Evolutionary conservation across 2,329 filamentous ascomycete genomes (phyloP).

Genomic region (Biscogniauxia marginata): DNA sequence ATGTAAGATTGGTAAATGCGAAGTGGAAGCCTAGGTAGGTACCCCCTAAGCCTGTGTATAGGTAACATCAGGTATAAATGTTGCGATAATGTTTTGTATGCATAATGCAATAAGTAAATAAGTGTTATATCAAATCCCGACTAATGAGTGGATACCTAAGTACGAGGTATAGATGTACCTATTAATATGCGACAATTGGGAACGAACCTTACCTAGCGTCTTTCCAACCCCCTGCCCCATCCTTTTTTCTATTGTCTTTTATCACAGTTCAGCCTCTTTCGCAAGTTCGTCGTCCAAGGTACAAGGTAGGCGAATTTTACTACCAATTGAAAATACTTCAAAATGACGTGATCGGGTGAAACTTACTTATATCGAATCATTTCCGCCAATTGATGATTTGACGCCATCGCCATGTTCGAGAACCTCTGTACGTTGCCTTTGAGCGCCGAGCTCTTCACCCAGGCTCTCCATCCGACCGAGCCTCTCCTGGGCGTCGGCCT

Average conservation of each 20-base stretch:
- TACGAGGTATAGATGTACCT: neutral
- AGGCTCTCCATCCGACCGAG: constrained; percentile 80
- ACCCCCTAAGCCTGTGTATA: too few relatives aligned
- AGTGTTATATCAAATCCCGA: too few relatives aligned
- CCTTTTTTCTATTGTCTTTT: neutral
- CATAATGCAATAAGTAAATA: neutral
- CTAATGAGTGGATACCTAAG: too few relatives aligned
- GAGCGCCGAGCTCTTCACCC: constrained; percentile 80
- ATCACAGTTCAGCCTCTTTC: neutral
- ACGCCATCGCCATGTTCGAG: constrained; percentile 67
- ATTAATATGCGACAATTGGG: neutral
- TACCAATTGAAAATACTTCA: too few relatives aligned
- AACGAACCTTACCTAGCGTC: neutral
- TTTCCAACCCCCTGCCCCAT: constrained; percentile 1
- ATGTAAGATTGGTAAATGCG: too few relatives aligned
- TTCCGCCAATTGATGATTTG: neutral
- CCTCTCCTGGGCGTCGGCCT: constrained; percentile 85
- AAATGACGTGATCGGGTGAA: too few relatives aligned
- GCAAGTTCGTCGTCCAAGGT: neutral
- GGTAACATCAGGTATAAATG: too few relatives aligned
- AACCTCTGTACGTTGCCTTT: constrained; percentile 89
- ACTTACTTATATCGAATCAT: too few relatives aligned
- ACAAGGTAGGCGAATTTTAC: too few relatives aligned
- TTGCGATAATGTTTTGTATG: too few relatives aligned
- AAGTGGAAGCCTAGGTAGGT: too few relatives aligned